Evolutionary conservation across 1,284 basidiomycete species (phyloP).

Genomic region (Marasmius sp.): DNA sequence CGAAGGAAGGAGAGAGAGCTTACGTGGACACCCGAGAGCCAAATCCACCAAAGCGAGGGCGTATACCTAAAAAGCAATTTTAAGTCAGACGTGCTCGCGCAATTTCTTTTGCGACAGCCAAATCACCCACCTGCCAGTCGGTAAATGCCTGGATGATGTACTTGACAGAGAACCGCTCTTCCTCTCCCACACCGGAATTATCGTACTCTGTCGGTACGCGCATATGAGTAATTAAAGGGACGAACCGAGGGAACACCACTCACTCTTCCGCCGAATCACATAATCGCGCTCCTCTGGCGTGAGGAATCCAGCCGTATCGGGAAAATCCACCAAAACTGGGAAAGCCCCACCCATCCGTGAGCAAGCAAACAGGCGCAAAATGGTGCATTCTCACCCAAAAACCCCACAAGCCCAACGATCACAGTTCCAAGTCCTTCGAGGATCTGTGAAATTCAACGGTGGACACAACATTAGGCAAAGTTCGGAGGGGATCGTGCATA

Average conservation of each 20-base stretch:
- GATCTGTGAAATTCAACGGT: constrained; percentile 32
- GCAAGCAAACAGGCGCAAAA: too few species aligned
- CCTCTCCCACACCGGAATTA: constrained; percentile 65
- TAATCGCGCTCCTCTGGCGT: constrained; percentile 60
- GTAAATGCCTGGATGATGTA: constrained; percentile 53
- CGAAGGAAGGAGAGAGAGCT: constrained; percentile 20
- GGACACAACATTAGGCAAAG: too few species aligned
- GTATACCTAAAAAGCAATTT: constrained; percentile 39
- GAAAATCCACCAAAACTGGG: constrained; percentile 62
- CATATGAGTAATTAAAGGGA: too few species aligned
- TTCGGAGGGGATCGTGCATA: constrained; percentile 26
- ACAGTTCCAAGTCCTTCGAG: constrained; percentile 56
- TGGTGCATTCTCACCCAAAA: constrained; percentile 40
- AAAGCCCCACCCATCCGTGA: too few species aligned
- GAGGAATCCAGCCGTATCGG: constrained; percentile 54
- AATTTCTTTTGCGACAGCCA: neutral
- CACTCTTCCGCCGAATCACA: constrained; percentile 64
- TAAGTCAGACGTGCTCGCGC: neutral
- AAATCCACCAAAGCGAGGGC: constrained; percentile 59
- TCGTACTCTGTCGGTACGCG: constrained; percentile 49
- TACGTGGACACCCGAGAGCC: constrained; percentile 58
- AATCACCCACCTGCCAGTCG: constrained; percentile 64
- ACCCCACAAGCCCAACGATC: constrained; percentile 41
- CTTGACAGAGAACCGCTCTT: constrained; percentile 53
- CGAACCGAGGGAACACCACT: too few species aligned